Conservation (phyloP, 1,284 basidiomycete species). For the Lentinula novae-zelandiae region DNA sequence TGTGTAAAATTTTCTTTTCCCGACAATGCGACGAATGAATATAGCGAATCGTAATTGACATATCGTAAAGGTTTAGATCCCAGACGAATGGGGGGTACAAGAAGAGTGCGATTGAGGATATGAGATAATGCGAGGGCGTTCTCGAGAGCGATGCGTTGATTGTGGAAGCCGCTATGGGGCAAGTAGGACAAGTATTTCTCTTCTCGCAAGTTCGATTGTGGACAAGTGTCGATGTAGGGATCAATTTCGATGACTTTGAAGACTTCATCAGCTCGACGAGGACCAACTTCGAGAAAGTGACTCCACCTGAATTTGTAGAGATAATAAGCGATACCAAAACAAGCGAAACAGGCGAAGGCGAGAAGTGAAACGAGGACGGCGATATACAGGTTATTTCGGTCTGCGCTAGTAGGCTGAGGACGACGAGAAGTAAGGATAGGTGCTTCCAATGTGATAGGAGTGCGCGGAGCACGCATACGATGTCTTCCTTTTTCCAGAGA, state of each 20-base stretch:
- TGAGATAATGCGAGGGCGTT: conserved; percentile 70
- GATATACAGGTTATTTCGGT: conserved; percentile 19
- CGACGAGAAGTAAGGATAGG: conserved; percentile 12
- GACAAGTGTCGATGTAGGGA: conserved; percentile 6
- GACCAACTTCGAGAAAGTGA: conserved; percentile 17
- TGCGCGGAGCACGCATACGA: conserved; percentile 48
- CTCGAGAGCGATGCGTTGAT: conserved; percentile 80
- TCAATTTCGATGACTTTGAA: conserved; percentile 28
- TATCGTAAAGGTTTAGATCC: conserved; percentile 62
- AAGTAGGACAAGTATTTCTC: conserved; percentile 58
- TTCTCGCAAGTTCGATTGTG: conserved; percentile 17
- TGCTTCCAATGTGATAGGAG: conserved; percentile 13
- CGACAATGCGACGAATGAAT: conserved; percentile 41
- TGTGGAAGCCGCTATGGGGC: conserved; percentile 80
- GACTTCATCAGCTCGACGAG: conserved; percentile 24
- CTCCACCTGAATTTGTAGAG: conserved; percentile 61
- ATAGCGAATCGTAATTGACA: conserved; percentile 55
- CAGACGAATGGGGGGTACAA: conserved; percentile 69
- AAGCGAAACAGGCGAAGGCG: conserved; percentile 42
- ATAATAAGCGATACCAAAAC: conserved; percentile 61
- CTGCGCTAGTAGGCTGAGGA: conserved; percentile 17
- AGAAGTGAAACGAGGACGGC: conserved; percentile 41
- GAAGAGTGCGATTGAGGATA: conserved; percentile 69
- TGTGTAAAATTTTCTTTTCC: conserved; percentile 51
- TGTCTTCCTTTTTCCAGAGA: conserved; percentile 61